These are phyloP conservation scores for Amylocarpus encephaloides DNA, from an alignment of 2,329 filamentous ascomycete genomes.

Conservation along the genomic window DNA sequence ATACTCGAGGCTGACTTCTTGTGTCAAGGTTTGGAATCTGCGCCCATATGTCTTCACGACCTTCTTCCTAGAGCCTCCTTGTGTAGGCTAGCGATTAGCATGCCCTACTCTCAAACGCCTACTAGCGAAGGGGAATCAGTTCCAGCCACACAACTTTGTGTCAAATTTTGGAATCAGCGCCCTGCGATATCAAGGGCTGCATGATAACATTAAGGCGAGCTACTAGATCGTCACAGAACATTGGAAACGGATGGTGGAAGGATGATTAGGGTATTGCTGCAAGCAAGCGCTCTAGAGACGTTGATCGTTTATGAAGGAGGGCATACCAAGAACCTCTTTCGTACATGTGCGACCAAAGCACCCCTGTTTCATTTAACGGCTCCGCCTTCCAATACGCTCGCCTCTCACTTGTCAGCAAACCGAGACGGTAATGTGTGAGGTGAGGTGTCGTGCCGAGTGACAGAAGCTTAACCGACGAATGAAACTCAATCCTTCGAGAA, in stretches of 20 bases:
- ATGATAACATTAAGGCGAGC: background rate
- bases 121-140: background rate
- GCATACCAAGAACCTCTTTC: no score
- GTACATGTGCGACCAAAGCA: no score
- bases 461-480: slow-evolving; percentile 2
- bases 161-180: background rate
- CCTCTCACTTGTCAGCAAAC: background rate
- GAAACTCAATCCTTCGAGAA: slow-evolving; percentile 1
- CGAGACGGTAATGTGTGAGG: background rate
- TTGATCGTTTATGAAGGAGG: no score
- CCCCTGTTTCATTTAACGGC: background rate
- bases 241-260: background rate
- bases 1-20: background rate
- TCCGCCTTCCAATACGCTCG: background rate
- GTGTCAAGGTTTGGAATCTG: slow-evolving; percentile 1
- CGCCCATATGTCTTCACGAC: background rate
- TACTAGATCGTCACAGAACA: background rate
- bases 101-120: background rate
- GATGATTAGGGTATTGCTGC: no score
- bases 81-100: no score
- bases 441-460: background rate
- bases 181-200: background rate
- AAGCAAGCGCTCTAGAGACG: no score
- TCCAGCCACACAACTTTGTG: background rate
- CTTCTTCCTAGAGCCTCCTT: background rate